These are phyloP conservation scores for Amphibolis antarctica DNA, from an alignment of 106 monocot genomes.

Conservation along the genomic window DNA sequence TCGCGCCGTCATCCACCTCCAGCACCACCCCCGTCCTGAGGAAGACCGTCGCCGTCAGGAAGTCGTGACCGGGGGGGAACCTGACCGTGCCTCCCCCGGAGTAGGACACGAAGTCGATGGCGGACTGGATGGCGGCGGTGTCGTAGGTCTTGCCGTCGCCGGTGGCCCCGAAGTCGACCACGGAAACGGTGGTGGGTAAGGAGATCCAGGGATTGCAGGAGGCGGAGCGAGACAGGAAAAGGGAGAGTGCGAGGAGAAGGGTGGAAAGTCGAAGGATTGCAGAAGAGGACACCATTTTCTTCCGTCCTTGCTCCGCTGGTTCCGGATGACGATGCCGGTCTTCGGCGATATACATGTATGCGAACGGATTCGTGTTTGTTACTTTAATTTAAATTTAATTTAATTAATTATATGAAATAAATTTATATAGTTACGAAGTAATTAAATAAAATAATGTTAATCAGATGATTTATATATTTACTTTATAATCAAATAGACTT, in stretches of 20 bases:
- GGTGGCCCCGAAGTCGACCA: constrained; percentile 40
- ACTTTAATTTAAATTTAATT: too few species aligned
- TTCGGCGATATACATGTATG: too few species aligned
- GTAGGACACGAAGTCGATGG: constrained; percentile 43
- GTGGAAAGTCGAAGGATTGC: not conserved
- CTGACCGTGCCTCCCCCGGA: constrained; percentile 50
- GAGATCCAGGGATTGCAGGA: not conserved
- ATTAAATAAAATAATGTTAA: too few species aligned
- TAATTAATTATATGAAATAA: too few species aligned
- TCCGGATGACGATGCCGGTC: too few species aligned
- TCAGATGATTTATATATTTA: too few species aligned
- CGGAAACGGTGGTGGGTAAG: constrained; percentile 26
- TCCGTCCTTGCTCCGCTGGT: not conserved
- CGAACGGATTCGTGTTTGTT: too few species aligned
- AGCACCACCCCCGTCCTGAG: constrained; percentile 54
- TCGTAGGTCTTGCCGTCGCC: constrained; percentile 46
- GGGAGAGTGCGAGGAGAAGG: not conserved
- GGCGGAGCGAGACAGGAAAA: not conserved
- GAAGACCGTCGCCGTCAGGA: constrained; percentile 64
- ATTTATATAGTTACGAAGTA: too few species aligned
- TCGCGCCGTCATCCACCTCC: constrained; percentile 50
- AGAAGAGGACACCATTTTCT: not conserved
- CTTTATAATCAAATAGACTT: too few species aligned
- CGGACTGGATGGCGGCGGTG: constrained; percentile 50
- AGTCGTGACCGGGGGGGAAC: constrained; percentile 48